phyloP scores from a whole-genome alignment of 768 basidiomycete genomes.

The Trametes punicea region DNA sequence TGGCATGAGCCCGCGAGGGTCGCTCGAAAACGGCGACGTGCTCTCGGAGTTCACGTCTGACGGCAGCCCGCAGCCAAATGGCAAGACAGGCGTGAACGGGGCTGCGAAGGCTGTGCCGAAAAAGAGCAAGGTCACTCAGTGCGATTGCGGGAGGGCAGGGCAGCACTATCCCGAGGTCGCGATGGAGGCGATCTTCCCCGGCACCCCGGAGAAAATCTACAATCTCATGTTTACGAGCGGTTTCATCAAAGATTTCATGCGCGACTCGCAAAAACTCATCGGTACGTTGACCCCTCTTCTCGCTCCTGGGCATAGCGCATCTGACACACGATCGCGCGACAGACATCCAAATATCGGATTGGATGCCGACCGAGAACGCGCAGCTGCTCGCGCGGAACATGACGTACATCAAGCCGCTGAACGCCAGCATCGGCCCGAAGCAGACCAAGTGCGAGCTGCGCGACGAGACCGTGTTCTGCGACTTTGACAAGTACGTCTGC shows the following conservation, averaged over 20 bases:
- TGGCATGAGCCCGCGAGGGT: constrained; percentile 23
- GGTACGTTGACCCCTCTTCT: constrained; percentile 48
- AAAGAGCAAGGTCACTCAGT: constrained; percentile 62
- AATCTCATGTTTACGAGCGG: constrained; percentile 95
- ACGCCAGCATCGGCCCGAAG: constrained; percentile 85
- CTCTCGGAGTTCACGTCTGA: constrained; percentile 2
- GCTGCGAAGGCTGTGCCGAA: constrained; percentile 20
- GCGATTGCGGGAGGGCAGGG: constrained; percentile 68
- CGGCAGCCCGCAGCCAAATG: constrained; percentile 5
- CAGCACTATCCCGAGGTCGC: constrained; percentile 71
- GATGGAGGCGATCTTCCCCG: constrained; percentile 77
- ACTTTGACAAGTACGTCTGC: constrained; percentile 80
- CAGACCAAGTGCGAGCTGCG: constrained; percentile 94
- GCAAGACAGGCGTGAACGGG: constrained; percentile 8
- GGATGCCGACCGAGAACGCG: constrained; percentile 68
- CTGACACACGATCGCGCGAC: not conserved
- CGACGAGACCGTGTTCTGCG: constrained; percentile 77
- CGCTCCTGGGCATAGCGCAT: not conserved
- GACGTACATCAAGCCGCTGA: constrained; percentile 95
- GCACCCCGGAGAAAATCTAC: constrained; percentile 92
- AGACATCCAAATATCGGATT: constrained; percentile 97
- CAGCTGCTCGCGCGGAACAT: constrained; percentile 81
- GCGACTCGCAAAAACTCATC: constrained; percentile 78
- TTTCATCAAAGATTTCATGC: constrained; percentile 93
- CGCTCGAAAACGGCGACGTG: constrained; percentile 23